phyloP scores from a whole-genome alignment of 2,329 filamentous ascomycete genomes.

The Trichoderma sp. region DNA sequence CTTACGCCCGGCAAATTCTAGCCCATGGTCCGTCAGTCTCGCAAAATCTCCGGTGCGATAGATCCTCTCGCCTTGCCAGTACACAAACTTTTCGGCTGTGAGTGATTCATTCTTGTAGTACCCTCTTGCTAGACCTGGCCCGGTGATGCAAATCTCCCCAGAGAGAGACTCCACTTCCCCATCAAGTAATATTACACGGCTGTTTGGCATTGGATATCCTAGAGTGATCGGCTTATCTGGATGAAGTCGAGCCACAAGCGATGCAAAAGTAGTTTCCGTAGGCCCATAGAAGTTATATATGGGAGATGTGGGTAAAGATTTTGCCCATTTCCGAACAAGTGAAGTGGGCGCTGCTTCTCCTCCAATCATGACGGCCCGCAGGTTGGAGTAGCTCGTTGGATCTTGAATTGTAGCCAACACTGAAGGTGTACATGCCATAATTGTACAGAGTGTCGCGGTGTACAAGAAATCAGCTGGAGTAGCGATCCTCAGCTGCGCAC shows the following conservation, averaged over 20 bases:
- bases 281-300: not conserved
- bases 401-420: not conserved
- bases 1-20: not conserved
- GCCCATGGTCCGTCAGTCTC: not conserved
- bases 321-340: not conserved
- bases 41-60: not conserved
- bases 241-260: not conserved
- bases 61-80: not conserved
- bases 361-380: not conserved
- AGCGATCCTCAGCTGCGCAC: not conserved
- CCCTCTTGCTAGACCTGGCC: not conserved
- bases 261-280: conserved; percentile 1
- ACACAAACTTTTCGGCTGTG: not conserved
- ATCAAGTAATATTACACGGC: not conserved
- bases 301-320: not conserved
- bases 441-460: not conserved
- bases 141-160: not conserved
- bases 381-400: not conserved
- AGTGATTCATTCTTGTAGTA: not conserved
- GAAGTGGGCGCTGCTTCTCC: not conserved
- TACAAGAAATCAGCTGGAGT: not conserved
- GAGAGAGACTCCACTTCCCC: not conserved
- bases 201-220: not conserved
- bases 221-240: not conserved
- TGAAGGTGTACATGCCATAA: not conserved